These are phyloP conservation scores for Phoma sp. DNA, from an alignment of 2,329 filamentous ascomycete genomes.

Conservation along the genomic window DNA sequence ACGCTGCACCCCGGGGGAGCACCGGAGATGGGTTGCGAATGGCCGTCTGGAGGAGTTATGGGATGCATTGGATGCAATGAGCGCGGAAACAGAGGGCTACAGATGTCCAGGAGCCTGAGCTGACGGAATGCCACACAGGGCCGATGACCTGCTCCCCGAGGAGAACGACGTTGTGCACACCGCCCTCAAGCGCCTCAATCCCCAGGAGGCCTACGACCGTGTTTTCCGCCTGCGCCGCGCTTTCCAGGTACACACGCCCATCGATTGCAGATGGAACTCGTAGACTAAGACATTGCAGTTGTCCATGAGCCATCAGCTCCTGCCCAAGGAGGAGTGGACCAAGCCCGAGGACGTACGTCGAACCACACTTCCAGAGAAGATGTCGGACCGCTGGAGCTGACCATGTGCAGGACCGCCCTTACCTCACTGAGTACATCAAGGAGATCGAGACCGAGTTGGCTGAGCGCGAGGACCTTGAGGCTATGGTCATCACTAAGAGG, in stretches of 20 bases:
- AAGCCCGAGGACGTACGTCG: constrained; percentile 67
- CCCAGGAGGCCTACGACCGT: constrained; percentile 94
- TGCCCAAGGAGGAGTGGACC: constrained; percentile 70
- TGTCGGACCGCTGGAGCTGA: constrained; percentile 18
- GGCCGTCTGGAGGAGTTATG: background rate
- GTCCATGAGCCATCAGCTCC: constrained; percentile 69
- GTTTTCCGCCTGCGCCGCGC: constrained; percentile 96
- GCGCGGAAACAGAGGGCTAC: background rate
- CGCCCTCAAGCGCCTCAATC: constrained; percentile 86
- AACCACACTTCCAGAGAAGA: background rate
- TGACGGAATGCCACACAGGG: constrained; percentile 61
- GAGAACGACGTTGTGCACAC: constrained; percentile 86
- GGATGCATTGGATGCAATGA: constrained; percentile 4
- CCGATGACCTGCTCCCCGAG: constrained; percentile 93
- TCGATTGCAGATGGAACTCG: background rate
- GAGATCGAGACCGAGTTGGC: constrained; percentile 71
- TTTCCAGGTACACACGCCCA: constrained; percentile 69
- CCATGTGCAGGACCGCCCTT: constrained; percentile 64
- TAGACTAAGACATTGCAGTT: constrained; percentile 55
- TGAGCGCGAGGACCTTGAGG: constrained; percentile 72
- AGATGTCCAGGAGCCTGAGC: constrained; percentile 20
- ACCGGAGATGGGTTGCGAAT: background rate
- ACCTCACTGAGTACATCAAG: constrained; percentile 70
- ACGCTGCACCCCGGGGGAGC: constrained; percentile 44
- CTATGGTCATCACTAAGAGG: constrained; percentile 63